Evolutionary conservation across 2,329 filamentous ascomycete species (phyloP), one percentile per base, ranked within the genome.

Genomic region (Fusarium albidum): DNA sequence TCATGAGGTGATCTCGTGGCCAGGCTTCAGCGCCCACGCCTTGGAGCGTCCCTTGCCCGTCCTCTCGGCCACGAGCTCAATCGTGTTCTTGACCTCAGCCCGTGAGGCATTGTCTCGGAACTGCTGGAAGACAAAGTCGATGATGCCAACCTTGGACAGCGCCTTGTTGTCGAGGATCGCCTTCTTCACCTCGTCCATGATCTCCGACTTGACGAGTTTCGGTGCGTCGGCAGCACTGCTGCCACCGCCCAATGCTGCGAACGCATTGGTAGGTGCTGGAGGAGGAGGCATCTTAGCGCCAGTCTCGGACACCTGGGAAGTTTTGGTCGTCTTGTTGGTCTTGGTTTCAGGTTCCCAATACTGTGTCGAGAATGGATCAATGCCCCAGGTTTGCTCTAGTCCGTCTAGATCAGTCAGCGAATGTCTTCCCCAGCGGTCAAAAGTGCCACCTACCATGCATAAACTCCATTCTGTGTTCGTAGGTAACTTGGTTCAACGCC

Each of bases 341-440:
- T 73, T 75, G 14, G 66, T 67, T 50, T 77, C 76, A 3, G 75
- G 60, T 26, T 79, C 75, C 95, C 95, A 98, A 72, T 98, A 98
- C 1, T 78, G 73, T 0, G 85, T 85, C 0, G 91, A 93, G 69
- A 94, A 96, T 0, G 95, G 95, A 67, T 99, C 88, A 59, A 99
- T 94, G 8, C 73, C 70, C 40, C 72, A 71, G 40, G 73, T 86
- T 73, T 71, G 75, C 31, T 81, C 74, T 12, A 85, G 75, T 50
- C 70, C 68, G 47, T 79, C 80, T 82, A 57, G 9, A 48, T 12
- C 10, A 64, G 65, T 66, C 44, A 69, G 59, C 49, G 32, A 33
- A 26, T 18, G 14, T 14, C 27, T 8, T 11, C 9, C 14, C 11
- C 13, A 28, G 3, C 5, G 7, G 21, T 14, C 6, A 11, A 12